These are phyloP conservation scores for Ceratocystis huliohia DNA, from an alignment of 2,329 filamentous ascomycete species.

Conservation along the genomic window DNA sequence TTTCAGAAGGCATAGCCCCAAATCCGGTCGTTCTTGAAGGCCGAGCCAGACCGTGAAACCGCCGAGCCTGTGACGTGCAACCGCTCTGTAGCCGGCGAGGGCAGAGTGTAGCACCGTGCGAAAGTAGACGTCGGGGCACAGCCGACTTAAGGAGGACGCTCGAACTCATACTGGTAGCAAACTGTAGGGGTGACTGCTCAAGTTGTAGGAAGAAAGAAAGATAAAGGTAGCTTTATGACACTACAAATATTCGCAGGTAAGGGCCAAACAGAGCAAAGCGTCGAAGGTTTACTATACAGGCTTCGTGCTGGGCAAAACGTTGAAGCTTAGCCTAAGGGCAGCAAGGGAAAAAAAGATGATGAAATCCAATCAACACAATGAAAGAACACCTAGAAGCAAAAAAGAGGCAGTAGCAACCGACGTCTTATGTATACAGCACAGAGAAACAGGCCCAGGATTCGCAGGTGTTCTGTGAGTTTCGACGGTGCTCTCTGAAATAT, in stretches of 20 bases:
- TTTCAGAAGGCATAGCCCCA: neutral
- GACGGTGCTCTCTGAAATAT: constrained; percentile 11
- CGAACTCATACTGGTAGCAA: constrained; percentile 34
- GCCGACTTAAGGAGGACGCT: constrained; percentile 36
- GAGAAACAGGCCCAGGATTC: constrained; percentile 5
- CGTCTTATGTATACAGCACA: neutral
- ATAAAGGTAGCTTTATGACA: neutral
- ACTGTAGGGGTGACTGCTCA: neutral
- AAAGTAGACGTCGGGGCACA: constrained; percentile 35
- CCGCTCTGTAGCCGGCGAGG: constrained; percentile 32
- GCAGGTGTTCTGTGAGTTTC: constrained; percentile 19
- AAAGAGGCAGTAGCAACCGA: constrained; percentile 12
- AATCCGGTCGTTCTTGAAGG: constrained; percentile 11
- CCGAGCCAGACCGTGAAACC: constrained; percentile 23
- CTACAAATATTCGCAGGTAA: too few relatives aligned
- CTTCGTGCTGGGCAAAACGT: too few relatives aligned
- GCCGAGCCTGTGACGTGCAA: constrained; percentile 29
- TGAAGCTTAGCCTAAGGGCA: too few relatives aligned
- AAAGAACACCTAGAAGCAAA: neutral
- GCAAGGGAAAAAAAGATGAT: too few relatives aligned
- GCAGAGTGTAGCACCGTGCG: constrained; percentile 32
- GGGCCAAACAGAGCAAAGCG: too few relatives aligned
- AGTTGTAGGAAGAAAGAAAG: neutral
- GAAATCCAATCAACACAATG: neutral
- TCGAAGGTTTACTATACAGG: too few relatives aligned